Base-by-base conservation (phyloP, 805 yeast genomes). In the Suhomyces canberraensis region DNA sequence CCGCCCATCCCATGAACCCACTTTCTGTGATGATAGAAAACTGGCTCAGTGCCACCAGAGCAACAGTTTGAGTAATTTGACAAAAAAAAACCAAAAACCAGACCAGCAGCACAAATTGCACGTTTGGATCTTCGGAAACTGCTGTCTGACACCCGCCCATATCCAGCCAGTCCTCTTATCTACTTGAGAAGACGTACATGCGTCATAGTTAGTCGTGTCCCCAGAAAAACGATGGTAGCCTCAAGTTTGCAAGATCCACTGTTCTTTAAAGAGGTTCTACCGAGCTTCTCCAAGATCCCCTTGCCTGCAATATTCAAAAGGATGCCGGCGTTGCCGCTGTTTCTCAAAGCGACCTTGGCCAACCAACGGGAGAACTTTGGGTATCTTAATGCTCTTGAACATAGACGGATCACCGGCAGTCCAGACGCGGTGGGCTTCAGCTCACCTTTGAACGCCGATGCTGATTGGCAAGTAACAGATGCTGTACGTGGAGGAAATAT, bases 331-430 rank as follows among this genome's bases (percentile, higher is more conserved):
- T 25, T 18, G 31, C 46, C 45, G 29, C 40, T 19, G 39, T 41
- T 45, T 25, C 40, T 45, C 29, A 35, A 16, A 11, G 35, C 40
- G 3, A 16, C 37, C 14, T n/a, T 25, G 8, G 13, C 27, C 31
- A 35, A 35, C 19, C 44, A 35, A n/a, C 16, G 43, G 15, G 44
- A 41, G 19, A 39, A 45, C 29, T 45, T 45, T 18, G 42, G 36
- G 11, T 29, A 16, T 13, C 29, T 45, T 35, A 45, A 41, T 25
- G 39, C 31, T 7, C 18, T 30, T 15, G 48, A 45, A 17, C 29
- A 34, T 6, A 31, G 26, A 14, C 40, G 44, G 3, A 32, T 32
- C 15, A 33, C 25, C 11, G 31, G 14, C 16, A 22, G 25, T 16
- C 22, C 25, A 17, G 35, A 32, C 29, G 29, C 29, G 33, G 27